These are phyloP conservation scores for Phyllostachys edulis DNA, from an alignment of 176 grass and related monocot genomes.

Conservation along the genomic window DNA sequence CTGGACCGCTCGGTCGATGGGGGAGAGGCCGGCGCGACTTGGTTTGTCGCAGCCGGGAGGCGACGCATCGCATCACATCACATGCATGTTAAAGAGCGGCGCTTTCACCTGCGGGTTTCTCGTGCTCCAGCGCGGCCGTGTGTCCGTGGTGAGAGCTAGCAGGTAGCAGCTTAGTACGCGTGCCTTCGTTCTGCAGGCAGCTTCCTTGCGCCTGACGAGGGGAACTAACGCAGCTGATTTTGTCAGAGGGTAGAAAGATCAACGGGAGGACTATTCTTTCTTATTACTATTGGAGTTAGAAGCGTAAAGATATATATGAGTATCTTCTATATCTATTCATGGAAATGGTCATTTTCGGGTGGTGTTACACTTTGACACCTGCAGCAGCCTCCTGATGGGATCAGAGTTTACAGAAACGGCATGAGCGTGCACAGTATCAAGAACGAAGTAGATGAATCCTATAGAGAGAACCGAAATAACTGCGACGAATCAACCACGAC, in stretches of 20 bases:
- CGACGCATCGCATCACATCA: background rate
- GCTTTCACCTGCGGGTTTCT: conserved; percentile 6
- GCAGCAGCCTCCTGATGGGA: too few relatives aligned
- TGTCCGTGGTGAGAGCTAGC: background rate
- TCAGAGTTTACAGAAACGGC: too few relatives aligned
- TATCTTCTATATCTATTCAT: background rate
- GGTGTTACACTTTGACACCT: too few relatives aligned
- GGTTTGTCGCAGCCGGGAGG: background rate
- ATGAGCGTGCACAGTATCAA: too few relatives aligned
- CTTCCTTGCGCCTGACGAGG: conserved; percentile 25
- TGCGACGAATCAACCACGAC: too few relatives aligned
- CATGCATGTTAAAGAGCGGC: background rate
- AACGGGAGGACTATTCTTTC: background rate
- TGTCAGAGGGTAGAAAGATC: conserved; percentile 32
- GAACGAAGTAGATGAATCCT: too few relatives aligned
- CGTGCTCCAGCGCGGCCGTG: background rate
- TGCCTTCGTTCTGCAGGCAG: background rate
- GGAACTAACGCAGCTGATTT: background rate
- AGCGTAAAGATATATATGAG: background rate
- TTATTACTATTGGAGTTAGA: background rate
- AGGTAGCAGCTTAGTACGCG: too few relatives aligned
- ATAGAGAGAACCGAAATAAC: too few relatives aligned
- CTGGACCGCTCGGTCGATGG: background rate
- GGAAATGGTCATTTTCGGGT: background rate
- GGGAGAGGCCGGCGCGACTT: background rate